These are phyloP conservation scores for Scleromitrula shiraiana DNA, from an alignment of 2,329 filamentous ascomycete genomes.

Conservation along the genomic window DNA sequence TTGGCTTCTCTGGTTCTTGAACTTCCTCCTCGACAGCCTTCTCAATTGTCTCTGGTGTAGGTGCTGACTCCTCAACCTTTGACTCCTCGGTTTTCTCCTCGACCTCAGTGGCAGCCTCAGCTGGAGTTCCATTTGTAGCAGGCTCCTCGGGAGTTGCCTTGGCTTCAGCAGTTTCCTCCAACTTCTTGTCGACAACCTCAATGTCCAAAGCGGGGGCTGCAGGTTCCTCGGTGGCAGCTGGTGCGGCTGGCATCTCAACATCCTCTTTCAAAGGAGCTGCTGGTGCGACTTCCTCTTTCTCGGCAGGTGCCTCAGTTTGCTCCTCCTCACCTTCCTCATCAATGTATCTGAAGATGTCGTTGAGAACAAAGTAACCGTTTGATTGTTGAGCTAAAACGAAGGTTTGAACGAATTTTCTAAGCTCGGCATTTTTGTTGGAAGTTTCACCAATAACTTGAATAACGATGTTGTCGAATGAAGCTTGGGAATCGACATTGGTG, in stretches of 20 bases:
- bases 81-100: slow-evolving; percentile 28
- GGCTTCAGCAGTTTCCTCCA: slow-evolving; percentile 52
- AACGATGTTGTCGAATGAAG: slow-evolving; percentile 86
- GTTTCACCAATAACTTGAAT: slow-evolving; percentile 98
- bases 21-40: slow-evolving; percentile 48
- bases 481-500: slow-evolving; percentile 94
- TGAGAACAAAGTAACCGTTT: slow-evolving; percentile 95
- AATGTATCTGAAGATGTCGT: slow-evolving; percentile 95
- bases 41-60: slow-evolving; percentile 40
- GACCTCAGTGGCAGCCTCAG: slow-evolving; percentile 26
- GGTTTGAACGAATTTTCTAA: slow-evolving; percentile 95
- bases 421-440: slow-evolving; percentile 83
- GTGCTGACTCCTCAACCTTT: slow-evolving; percentile 28
- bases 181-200: slow-evolving; percentile 62
- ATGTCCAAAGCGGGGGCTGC: slow-evolving; percentile 34
- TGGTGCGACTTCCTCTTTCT: slow-evolving; percentile 23
- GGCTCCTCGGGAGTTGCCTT: slow-evolving; percentile 29
- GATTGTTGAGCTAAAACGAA: slow-evolving; percentile 95
- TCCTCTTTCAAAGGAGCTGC: slow-evolving; percentile 25
- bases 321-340: slow-evolving; percentile 75
- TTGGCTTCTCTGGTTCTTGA: slow-evolving; percentile 58
- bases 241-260: slow-evolving; percentile 29
- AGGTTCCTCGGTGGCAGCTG: slow-evolving; percentile 29
- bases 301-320: slow-evolving; percentile 38
- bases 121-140: slow-evolving; percentile 37